These are phyloP conservation scores for Aspergillus hortae DNA, from an alignment of 2,329 filamentous ascomycete species.

Conservation along the genomic window DNA sequence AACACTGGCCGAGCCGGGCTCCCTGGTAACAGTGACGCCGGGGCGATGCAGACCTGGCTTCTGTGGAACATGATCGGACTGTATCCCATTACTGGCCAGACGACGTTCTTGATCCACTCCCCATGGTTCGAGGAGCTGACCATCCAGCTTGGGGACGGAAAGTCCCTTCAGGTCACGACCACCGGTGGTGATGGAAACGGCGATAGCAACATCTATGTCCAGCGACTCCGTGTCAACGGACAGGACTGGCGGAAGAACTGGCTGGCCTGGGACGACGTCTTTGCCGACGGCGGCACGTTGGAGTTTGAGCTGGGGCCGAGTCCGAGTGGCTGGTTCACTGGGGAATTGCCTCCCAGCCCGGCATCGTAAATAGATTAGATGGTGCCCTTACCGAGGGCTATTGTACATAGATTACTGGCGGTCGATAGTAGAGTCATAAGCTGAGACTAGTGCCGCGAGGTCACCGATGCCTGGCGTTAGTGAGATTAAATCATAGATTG, in stretches of 20 bases:
- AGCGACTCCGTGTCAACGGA: slow-evolving; percentile 64
- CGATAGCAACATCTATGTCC: slow-evolving; percentile 56
- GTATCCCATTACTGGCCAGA: slow-evolving; percentile 66
- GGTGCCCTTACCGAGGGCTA: not conserved
- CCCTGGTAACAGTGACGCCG: slow-evolving; percentile 68
- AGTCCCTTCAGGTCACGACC: slow-evolving; percentile 53
- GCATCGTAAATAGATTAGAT: slow-evolving; percentile 32
- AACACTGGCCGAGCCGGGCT: slow-evolving; percentile 53
- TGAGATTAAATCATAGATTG: no score
- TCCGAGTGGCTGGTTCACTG: slow-evolving; percentile 56
- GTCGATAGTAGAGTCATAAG: no score
- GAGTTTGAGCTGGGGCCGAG: slow-evolving; percentile 61
- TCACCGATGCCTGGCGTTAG: no score
- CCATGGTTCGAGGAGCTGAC: slow-evolving; percentile 61
- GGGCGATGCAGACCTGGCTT: slow-evolving; percentile 69
- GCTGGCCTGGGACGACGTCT: slow-evolving; percentile 65
- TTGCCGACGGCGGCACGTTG: slow-evolving; percentile 59
- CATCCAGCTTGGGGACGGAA: slow-evolving; percentile 55
- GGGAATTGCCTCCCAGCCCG: slow-evolving; percentile 59
- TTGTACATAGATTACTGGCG: not conserved
- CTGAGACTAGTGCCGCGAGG: no score
- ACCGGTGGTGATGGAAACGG: slow-evolving; percentile 46
- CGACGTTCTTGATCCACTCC: slow-evolving; percentile 62
- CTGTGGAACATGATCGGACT: slow-evolving; percentile 67
- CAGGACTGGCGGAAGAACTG: slow-evolving; percentile 60